Conservation (phyloP, 129 eudicot genomes). For the Lactuca sativa region DNA sequence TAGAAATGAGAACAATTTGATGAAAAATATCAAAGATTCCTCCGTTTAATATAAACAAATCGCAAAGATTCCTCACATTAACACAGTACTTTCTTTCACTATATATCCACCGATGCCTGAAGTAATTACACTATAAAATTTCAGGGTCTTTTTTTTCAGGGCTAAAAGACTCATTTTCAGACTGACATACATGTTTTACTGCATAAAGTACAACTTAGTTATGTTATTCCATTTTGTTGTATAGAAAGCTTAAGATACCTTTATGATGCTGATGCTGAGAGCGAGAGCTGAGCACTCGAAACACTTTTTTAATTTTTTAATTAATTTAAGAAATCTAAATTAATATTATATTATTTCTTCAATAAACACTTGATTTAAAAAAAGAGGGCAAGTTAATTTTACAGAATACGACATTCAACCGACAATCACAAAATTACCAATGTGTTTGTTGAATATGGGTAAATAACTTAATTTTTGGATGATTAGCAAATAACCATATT, state of each 20-base stretch:
- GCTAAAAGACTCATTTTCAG: neutral
- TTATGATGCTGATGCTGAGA: conserved; percentile 32
- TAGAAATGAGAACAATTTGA: conserved; percentile 17
- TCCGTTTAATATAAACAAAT: conserved; percentile 23
- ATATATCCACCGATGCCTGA: conserved; percentile 26
- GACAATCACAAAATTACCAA: too few relatives aligned
- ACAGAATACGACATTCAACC: too few relatives aligned
- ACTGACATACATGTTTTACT: neutral
- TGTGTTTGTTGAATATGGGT: too few relatives aligned
- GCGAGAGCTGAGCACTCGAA: conserved; percentile 32
- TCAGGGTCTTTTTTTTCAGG: conserved; percentile 8
- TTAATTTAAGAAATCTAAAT: neutral
- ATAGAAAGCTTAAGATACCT: conserved; percentile 28
- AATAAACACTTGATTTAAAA: neutral
- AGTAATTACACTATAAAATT: conserved; percentile 6
- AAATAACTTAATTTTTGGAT: too few relatives aligned
- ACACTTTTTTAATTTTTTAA: neutral
- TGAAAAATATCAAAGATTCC: conserved; percentile 38
- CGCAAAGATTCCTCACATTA: conserved; percentile 35
- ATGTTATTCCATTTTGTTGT: neutral
- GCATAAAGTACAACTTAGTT: conserved; percentile 10
- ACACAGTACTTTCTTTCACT: conserved; percentile 22
- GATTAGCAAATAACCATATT: too few relatives aligned
- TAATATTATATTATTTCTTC: neutral
- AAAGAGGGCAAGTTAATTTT: neutral